Evolutionary conservation across 2,329 filamentous ascomycete species (phyloP).

Genomic region (Paecilomyces formosus): DNA sequence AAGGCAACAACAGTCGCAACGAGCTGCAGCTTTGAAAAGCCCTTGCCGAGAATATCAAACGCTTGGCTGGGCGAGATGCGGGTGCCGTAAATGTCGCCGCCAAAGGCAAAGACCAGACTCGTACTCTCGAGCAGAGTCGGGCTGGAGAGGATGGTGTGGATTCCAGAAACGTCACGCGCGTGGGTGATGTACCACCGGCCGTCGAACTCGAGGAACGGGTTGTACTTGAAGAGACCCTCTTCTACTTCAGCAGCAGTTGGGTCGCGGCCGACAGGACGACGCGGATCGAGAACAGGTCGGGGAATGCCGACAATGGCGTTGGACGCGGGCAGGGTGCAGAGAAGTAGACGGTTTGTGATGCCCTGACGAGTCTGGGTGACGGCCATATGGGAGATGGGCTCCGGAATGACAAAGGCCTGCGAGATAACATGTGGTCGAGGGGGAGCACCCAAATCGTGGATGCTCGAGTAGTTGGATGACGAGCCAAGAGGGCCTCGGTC

Average conservation of each 20-base stretch:
- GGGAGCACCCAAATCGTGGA: constrained; percentile 55
- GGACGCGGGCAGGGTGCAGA: constrained; percentile 67
- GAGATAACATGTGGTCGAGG: constrained; percentile 67
- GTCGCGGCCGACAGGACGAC: constrained; percentile 78
- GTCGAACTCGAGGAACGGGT: constrained; percentile 72
- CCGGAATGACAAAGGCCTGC: constrained; percentile 72
- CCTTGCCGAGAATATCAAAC: constrained; percentile 88
- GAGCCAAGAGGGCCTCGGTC: constrained; percentile 73
- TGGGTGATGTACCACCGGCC: constrained; percentile 75
- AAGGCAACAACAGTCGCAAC: constrained; percentile 76
- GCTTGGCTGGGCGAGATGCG: constrained; percentile 77
- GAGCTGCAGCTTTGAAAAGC: constrained; percentile 85
- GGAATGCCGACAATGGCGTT: constrained; percentile 74
- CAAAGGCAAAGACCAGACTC: constrained; percentile 79
- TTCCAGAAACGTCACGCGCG: constrained; percentile 69
- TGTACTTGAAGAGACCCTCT: constrained; percentile 74
- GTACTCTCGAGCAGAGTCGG: constrained; percentile 87
- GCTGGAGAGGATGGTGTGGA: constrained; percentile 63
- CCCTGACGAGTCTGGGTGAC: constrained; percentile 89
- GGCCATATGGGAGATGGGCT: constrained; percentile 69
- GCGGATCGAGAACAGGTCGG: constrained; percentile 70
- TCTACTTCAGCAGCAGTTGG: constrained; percentile 70
- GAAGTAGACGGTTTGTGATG: constrained; percentile 73
- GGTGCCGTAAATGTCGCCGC: constrained; percentile 77
- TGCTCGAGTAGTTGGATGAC: constrained; percentile 66